Conservation (phyloP, 257 asterid species). For the Parsonsia alboflavescens region DNA sequence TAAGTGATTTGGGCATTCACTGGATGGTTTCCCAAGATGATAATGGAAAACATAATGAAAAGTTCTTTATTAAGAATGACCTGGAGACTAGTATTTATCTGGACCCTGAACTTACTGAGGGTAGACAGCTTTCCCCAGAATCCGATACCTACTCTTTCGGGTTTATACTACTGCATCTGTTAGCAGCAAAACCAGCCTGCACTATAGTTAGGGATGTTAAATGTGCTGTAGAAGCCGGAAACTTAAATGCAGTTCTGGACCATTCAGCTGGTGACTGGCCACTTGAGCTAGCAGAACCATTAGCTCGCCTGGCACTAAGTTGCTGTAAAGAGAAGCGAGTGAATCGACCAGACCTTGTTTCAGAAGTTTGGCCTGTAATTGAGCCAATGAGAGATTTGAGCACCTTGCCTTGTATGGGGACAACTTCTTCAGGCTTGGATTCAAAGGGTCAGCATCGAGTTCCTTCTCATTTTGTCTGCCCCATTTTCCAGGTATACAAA, state of each 20-base stretch:
- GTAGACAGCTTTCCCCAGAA: conserved; percentile 47
- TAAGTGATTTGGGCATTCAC: conserved; percentile 57
- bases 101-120: conserved; percentile 49
- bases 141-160: conserved; percentile 86
- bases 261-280: conserved; percentile 93
- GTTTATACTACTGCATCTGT: conserved; percentile 49
- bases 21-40: conserved; percentile 36
- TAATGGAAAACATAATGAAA: conserved; percentile 14
- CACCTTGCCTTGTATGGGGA: conserved; percentile 19
- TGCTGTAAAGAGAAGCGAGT: conserved; percentile 52
- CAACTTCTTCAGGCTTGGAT: conserved; percentile 28
- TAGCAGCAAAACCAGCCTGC: conserved; percentile 60
- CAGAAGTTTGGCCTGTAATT: conserved; percentile 51
- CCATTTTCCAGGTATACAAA: conserved; percentile 62
- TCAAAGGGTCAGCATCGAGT: conserved; percentile 43
- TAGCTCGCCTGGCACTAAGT: conserved; percentile 59
- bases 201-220: conserved; percentile 56
- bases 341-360: conserved; percentile 56
- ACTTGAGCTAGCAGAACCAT: conserved; percentile 32
- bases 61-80: conserved; percentile 20
- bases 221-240: conserved; percentile 63
- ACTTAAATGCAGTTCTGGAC: conserved; percentile 49
- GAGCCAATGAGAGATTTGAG: conserved; percentile 54
- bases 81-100: conserved; percentile 38
- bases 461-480: conserved; percentile 85